Conservation (phyloP, 1,139 yeast species). For the Saccharomycopsis crataegensis region DNA sequence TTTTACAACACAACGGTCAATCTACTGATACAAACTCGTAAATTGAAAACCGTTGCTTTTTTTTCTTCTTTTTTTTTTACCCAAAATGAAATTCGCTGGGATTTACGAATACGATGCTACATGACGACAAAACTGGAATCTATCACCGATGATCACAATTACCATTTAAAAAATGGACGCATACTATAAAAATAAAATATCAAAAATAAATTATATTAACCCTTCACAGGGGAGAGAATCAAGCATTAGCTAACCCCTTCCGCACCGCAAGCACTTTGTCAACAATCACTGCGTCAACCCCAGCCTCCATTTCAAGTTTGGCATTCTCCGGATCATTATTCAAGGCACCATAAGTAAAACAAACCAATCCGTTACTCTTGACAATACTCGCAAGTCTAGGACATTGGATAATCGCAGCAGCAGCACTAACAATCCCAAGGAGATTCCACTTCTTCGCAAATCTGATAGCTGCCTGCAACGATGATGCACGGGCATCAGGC, state of each 20-base stretch:
- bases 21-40: background rate
- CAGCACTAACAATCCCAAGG: constrained; percentile 88
- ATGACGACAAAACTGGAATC: background rate
- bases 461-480: constrained; percentile 85
- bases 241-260: constrained; percentile 45
- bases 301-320: constrained; percentile 81
- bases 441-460: constrained; percentile 90
- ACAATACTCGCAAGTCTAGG: constrained; percentile 87
- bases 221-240: background rate
- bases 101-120: too few relatives aligned
- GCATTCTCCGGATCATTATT: constrained; percentile 86
- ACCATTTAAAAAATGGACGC: background rate
- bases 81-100: background rate
- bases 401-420: constrained; percentile 73
- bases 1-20: too few relatives aligned
- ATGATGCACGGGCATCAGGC: constrained; percentile 86
- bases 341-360: constrained; percentile 83
- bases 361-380: constrained; percentile 83
- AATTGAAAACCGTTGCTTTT: background rate
- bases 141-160: background rate
- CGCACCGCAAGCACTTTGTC: constrained; percentile 92
- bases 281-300: constrained; percentile 96
- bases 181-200: background rate
- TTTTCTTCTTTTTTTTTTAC: background rate
- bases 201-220: background rate